Conservation (phyloP, 73 alveolate genomes). For the Tetrahymena thermophila region DNA sequence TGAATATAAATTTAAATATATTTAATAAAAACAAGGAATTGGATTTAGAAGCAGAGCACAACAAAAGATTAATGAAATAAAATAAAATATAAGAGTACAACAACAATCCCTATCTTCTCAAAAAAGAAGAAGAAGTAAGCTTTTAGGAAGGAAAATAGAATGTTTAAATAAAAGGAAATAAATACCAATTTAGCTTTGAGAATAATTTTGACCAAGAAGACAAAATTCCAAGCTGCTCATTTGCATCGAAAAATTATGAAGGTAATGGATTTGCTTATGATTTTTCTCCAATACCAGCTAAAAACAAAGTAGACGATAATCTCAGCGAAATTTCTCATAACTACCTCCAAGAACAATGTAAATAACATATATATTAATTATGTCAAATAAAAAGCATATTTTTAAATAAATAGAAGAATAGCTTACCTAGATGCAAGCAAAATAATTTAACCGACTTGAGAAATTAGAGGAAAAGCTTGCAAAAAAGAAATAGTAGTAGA, state of each 20-base stretch:
- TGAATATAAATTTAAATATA: background rate
- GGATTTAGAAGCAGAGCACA: background rate
- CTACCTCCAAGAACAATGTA: background rate
- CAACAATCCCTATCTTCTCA: background rate
- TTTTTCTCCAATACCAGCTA: background rate
- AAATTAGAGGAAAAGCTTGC: background rate
- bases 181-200: background rate
- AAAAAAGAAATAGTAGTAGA: background rate
- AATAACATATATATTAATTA: background rate
- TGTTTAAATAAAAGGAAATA: background rate
- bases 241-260: background rate
- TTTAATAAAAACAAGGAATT: background rate
- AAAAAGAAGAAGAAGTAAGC: background rate
- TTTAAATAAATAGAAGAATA: background rate
- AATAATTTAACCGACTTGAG: background rate
- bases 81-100: background rate
- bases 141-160: background rate
- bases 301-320: background rate
- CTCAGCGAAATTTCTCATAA: background rate
- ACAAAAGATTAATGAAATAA: background rate
- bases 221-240: background rate
- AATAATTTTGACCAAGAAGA: background rate
- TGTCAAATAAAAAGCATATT: background rate
- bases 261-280: background rate
- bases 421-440: background rate